phyloP scores from a whole-genome alignment of 371 early-diverging fungal species.

The Encephalitozoon cuniculi region DNA sequence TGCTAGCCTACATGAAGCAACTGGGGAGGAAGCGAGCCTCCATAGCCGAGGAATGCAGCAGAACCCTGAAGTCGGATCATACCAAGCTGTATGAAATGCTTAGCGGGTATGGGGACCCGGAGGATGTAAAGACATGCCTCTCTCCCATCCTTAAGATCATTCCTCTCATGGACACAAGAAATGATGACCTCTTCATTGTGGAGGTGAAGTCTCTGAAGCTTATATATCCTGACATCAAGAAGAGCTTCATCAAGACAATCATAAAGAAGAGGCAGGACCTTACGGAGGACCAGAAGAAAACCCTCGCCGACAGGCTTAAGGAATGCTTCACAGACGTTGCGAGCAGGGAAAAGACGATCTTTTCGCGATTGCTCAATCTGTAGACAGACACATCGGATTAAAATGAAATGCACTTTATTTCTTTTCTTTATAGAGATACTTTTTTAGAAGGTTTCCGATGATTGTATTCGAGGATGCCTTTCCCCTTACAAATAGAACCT shows the following conservation, averaged over 20 bases:
- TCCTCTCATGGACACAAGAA: conserved; percentile 50
- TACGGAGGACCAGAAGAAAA: conserved; percentile 33
- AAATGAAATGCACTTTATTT: background rate
- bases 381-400: background rate
- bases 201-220: conserved; percentile 49
- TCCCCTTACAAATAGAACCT: conserved; percentile 41
- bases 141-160: conserved; percentile 37
- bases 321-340: conserved; percentile 26
- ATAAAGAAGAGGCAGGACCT: conserved; percentile 42
- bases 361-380: conserved; percentile 16
- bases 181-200: conserved; percentile 44
- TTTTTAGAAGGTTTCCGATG: conserved; percentile 39
- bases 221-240: conserved; percentile 32
- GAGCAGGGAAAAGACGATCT: conserved; percentile 24
- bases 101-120: conserved; percentile 37
- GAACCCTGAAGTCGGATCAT: conserved; percentile 41
- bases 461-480: conserved; percentile 43
- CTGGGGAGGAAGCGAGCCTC: conserved; percentile 42
- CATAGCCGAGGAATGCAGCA: conserved; percentile 24
- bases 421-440: background rate
- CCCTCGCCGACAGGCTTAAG: conserved; percentile 10
- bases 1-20: conserved; percentile 48
- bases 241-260: conserved; percentile 36
- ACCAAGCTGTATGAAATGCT: conserved; percentile 40
- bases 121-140: conserved; percentile 35